Evolutionary conservation across 805 yeast species (phyloP), one percentile per base, ranked within the genome.

Genomic region (Maudiozyma turicensis): DNA sequence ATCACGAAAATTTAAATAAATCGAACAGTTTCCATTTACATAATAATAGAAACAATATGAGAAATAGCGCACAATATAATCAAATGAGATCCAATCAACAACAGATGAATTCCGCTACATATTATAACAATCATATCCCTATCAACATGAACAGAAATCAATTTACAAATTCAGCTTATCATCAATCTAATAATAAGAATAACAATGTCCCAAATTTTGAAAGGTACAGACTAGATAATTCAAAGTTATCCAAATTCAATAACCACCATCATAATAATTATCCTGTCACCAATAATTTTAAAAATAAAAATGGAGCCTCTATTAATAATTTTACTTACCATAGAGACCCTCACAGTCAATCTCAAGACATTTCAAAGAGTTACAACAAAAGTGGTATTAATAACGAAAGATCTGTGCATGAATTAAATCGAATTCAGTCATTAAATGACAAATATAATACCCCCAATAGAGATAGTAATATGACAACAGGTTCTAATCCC

Each of bases 161-260:
- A 8, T 9, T 6, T 3, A n/a, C 14, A 10, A 39, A n/a, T 39
- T 15, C 30, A 39, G 8, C 15, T 26, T 14, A 20, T 20, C 26
- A 20, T 20, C n/a, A 41, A 9, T 26, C 11, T 43, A 33, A 31
- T 28, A n/a, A 33, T 45, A 33, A 31, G 4, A n/a, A 33, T 45
- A 11, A 11, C 4, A 32, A 20, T 40, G 28, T 45, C 6, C 10
- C 48, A 13, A 47, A 47, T 42, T 47, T 47, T 31, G 49, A 47
- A 42, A 47, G 40, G 13, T 47, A 41, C 31, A 47, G 49, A 42
- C 15, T 47, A 15, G 42, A 47, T 10, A 40, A 46, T 15, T 15
- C 40, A 45, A 45, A 8, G 31, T 26, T 32, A n/a, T 40, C 48
- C 7, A 26, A 20, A 28, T n/a, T 13, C 20, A 39, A 32, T 34